Evolutionary conservation across 805 yeast species (phyloP), one percentile per base, ranked within the genome.

Genomic region (Lachancea sp.): DNA sequence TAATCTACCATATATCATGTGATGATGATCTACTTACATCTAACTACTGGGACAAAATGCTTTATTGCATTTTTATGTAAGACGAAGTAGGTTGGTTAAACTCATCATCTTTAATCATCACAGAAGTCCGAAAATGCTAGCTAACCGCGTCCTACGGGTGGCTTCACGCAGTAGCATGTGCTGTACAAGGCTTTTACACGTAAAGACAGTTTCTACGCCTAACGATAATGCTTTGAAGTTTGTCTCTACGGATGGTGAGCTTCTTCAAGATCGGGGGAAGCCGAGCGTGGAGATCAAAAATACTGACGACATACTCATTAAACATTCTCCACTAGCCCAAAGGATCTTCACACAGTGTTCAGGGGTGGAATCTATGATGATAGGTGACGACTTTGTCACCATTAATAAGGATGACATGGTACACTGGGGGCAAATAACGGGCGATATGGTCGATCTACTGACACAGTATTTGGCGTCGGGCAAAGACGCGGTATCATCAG

Each of bases 151-250:
- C 21, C 17, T 31, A 30, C 30, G 32, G 40, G 29, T 24, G 22
- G 31, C 35, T 3, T 7, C 26, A 5, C 26, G 35, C 17, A 25
- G 35, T n/a, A 26, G 35, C 4, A 12, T 32, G 24, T 7, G 11
- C n/a, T 22, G 20, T 5, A 18, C 35, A 4, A 28, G 50, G 36
- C 29, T 41, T 24, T 15, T 47, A 21, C 49, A 45, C 33, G 60
- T 69, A 33, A 66, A 72, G 47, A 65, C 86, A 0, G 55, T 72
- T 15, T 67, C 80, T 1, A 83, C 92, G 0, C 92, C 92, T 11
- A 82, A 82, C 53, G 84, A 78, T 38, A 78, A 83, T 58, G 88
- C 92, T 1, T 61, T 83, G 41, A 83, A 83, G 54, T 83, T 80
- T 54, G 65, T 80, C 6, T 59, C 64, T 5, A 50, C 56, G 16